Conservation (phyloP, 1,139 yeast species). For the Sugiyamaella pinicola region DNA sequence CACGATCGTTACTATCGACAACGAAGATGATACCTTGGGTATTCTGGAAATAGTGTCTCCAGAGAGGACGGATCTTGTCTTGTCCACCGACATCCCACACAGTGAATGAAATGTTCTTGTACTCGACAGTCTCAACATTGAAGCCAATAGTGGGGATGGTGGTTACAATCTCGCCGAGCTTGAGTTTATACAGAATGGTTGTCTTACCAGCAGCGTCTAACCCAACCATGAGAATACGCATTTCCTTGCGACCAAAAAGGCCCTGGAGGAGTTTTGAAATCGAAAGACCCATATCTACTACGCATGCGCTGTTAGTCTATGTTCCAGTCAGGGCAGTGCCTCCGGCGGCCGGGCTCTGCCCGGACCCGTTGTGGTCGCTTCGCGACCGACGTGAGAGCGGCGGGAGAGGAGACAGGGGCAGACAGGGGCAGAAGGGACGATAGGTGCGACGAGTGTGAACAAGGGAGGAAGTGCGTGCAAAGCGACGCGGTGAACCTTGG, state of each 20-base stretch:
- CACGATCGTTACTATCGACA: conserved; percentile 91
- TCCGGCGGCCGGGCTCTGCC: too few relatives aligned
- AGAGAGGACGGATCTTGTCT: conserved; percentile 90
- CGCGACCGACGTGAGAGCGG: too few relatives aligned
- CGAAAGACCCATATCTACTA: conserved; percentile 48
- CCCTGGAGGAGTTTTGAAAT: conserved; percentile 86
- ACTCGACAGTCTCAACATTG: conserved; percentile 93
- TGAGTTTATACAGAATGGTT: conserved; percentile 85
- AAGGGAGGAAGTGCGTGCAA: too few relatives aligned
- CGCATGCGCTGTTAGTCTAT: neutral
- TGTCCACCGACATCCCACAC: conserved; percentile 99
- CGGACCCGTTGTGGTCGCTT: conserved; percentile 8
- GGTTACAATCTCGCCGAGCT: conserved; percentile 88
- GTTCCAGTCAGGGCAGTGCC: too few relatives aligned
- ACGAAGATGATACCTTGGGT: conserved; percentile 93
- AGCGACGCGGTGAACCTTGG: too few relatives aligned
- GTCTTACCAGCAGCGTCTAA: conserved; percentile 92
- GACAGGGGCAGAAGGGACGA: too few relatives aligned
- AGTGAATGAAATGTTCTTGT: conserved; percentile 90
- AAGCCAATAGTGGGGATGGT: conserved; percentile 93
- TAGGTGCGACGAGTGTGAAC: too few relatives aligned
- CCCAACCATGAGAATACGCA: conserved; percentile 95
- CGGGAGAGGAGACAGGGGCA: too few relatives aligned
- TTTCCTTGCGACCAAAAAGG: conserved; percentile 60
- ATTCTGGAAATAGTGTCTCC: conserved; percentile 96